phyloP scores from a whole-genome alignment of 2,329 filamentous ascomycete species.

The Arthrobotrys musiformis region DNA sequence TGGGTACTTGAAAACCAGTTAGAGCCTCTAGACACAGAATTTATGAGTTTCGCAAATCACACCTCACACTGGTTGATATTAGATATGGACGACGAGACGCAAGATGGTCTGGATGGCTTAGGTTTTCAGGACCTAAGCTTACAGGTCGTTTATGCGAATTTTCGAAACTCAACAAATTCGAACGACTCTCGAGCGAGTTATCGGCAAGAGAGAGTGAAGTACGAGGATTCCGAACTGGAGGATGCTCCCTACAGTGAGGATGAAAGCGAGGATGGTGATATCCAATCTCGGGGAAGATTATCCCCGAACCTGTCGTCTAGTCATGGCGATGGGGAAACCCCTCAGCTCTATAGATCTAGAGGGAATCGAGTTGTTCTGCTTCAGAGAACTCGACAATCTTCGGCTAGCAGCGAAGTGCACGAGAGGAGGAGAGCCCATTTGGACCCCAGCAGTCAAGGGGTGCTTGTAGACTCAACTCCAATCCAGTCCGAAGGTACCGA shows the following conservation, averaged over 20 bases:
- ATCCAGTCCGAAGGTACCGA: background rate
- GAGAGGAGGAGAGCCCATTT: background rate
- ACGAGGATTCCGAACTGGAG: background rate
- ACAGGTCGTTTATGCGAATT: background rate
- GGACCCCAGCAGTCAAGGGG: background rate
- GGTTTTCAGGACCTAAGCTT: background rate
- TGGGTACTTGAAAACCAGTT: constrained; percentile 23
- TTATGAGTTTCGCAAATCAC: constrained; percentile 11
- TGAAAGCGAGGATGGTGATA: constrained; percentile 7
- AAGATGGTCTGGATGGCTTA: background rate
- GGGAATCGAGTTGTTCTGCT: background rate
- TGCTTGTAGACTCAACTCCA: background rate
- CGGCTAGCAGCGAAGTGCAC: background rate
- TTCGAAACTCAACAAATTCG: background rate
- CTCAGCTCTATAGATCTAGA: background rate
- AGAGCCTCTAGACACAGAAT: background rate
- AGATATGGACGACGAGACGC: background rate
- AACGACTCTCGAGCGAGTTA: background rate
- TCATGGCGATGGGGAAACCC: background rate
- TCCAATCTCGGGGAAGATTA: background rate
- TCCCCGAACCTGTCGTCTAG: background rate
- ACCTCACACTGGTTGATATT: background rate
- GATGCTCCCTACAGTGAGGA: background rate
- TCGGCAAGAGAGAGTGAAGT: background rate
- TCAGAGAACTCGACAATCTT: background rate